These are phyloP conservation scores for Diaporthe ampelina DNA, from an alignment of 2,329 filamentous ascomycete genomes.

Conservation along the genomic window DNA sequence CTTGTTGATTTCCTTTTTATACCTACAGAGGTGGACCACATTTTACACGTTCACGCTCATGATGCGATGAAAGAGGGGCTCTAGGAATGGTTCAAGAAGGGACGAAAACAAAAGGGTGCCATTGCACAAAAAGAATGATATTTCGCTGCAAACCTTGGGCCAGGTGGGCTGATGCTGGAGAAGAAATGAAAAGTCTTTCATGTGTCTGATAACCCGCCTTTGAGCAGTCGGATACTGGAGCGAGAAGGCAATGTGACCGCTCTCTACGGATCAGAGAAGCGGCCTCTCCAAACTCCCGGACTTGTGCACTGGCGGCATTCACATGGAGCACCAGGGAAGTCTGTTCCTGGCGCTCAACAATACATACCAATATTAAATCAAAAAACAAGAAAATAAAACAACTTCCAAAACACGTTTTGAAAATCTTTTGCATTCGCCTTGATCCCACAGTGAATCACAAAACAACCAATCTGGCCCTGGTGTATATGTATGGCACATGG, in stretches of 20 bases:
- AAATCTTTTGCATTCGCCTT: not conserved
- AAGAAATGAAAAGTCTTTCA: slow-evolving; percentile 38
- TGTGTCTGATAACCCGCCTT: not conserved
- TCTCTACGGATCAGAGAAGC: not conserved
- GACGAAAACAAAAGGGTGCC: slow-evolving; percentile 35
- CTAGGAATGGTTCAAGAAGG: slow-evolving; percentile 37
- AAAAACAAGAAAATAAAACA: slow-evolving; percentile 48
- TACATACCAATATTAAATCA: slow-evolving; percentile 40
- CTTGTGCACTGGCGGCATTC: not conserved
- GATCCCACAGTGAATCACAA: not conserved
- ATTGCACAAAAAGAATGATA: slow-evolving; percentile 39
- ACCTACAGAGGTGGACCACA: slow-evolving; percentile 39
- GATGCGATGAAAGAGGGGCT: slow-evolving; percentile 40
- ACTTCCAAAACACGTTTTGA: slow-evolving; percentile 29
- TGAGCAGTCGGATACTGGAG: not conserved
- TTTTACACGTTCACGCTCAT: slow-evolving; percentile 35
- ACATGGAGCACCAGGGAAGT: not conserved
- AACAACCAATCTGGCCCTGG: not conserved
- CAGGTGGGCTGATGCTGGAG: slow-evolving; percentile 26
- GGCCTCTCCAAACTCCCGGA: not conserved
- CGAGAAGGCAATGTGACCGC: not conserved
- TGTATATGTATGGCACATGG: not conserved
- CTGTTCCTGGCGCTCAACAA: not conserved
- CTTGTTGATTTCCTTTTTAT: slow-evolving; percentile 34
- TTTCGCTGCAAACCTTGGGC: slow-evolving; percentile 13